These are phyloP conservation scores for Pseudoturritis turrita DNA, from an alignment of 345 rosid genomes.

Conservation along the genomic window DNA sequence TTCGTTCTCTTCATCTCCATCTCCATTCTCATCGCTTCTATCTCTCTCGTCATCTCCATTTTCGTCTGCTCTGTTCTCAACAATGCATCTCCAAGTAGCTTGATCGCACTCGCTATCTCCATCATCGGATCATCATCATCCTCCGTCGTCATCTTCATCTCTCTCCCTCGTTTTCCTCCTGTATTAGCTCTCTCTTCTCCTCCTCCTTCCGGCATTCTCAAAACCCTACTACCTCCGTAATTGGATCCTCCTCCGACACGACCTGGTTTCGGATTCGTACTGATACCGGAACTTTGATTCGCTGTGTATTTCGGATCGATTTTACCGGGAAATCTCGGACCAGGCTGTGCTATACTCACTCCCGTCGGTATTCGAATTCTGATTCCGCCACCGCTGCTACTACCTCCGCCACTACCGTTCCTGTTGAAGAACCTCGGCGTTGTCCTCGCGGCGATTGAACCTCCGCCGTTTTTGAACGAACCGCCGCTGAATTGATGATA, in stretches of 20 bases:
- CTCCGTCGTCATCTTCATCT: slow-evolving; percentile 33
- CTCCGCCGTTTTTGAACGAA: slow-evolving; percentile 36
- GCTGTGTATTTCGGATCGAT: slow-evolving; percentile 41
- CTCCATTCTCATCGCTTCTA: slow-evolving; percentile 83
- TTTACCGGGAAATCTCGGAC: slow-evolving; percentile 43
- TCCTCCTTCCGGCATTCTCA: slow-evolving; percentile 39
- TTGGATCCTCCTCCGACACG: slow-evolving; percentile 28
- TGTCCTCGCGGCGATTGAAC: slow-evolving; percentile 41
- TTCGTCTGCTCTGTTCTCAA: slow-evolving; percentile 83
- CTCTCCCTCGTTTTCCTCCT: slow-evolving; percentile 28
- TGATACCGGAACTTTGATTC: not conserved
- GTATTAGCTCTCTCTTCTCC: slow-evolving; percentile 14
- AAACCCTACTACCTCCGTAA: slow-evolving; percentile 34
- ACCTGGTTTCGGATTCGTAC: slow-evolving; percentile 19
- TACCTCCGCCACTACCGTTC: slow-evolving; percentile 33
- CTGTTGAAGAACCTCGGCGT: slow-evolving; percentile 61
- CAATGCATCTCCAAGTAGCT: slow-evolving; percentile 78
- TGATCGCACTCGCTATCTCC: slow-evolving; percentile 79
- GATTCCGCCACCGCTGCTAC: slow-evolving; percentile 39
- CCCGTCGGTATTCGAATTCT: slow-evolving; percentile 79
- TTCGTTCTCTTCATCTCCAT: slow-evolving; percentile 88
- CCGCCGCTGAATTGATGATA: slow-evolving; percentile 37
- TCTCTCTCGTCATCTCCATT: slow-evolving; percentile 88
- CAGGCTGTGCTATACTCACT: slow-evolving; percentile 73
- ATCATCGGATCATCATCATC: slow-evolving; percentile 44